Conservation (phyloP, 345 rosid genomes). For the Camelina hispida region DNA sequence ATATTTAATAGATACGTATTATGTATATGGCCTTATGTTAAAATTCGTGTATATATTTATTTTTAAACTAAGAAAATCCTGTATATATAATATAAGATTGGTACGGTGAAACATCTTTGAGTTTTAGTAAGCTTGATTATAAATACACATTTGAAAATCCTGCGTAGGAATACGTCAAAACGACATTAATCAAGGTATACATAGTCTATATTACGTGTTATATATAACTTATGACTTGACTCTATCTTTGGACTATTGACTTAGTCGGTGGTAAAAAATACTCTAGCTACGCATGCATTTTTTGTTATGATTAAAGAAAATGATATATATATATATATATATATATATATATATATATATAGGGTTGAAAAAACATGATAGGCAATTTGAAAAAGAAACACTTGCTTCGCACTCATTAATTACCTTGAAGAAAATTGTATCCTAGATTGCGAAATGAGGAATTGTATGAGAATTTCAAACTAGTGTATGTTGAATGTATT, state of each 20-base stretch:
- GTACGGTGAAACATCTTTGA: no score
- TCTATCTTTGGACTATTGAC: conserved; percentile 2
- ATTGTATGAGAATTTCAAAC: conserved; percentile 17
- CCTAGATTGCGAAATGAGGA: conserved; percentile 15
- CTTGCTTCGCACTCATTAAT: conserved; percentile 28
- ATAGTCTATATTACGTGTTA: background rate
- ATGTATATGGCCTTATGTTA: no score
- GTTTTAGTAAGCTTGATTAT: no score
- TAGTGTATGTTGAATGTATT: conserved; percentile 1
- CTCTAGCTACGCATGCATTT: background rate
- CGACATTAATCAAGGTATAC: no score
- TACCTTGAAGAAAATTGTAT: conserved; percentile 27
- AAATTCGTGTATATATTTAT: no score
- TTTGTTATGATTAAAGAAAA: conserved; percentile 21
- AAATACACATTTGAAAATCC: no score
- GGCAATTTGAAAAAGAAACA: conserved; percentile 32
- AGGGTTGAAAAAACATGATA: conserved; percentile 34
- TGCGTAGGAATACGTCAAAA: no score
- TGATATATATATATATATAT: background rate
- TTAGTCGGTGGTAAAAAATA: conserved; percentile 35
- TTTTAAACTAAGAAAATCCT: no score
- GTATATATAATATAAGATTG: no score
- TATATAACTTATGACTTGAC: background rate
- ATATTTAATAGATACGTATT: background rate
- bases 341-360: conserved; percentile 10